Conservation (phyloP, 1,284 basidiomycete genomes). For the Ceratobasidium sp. region DNA sequence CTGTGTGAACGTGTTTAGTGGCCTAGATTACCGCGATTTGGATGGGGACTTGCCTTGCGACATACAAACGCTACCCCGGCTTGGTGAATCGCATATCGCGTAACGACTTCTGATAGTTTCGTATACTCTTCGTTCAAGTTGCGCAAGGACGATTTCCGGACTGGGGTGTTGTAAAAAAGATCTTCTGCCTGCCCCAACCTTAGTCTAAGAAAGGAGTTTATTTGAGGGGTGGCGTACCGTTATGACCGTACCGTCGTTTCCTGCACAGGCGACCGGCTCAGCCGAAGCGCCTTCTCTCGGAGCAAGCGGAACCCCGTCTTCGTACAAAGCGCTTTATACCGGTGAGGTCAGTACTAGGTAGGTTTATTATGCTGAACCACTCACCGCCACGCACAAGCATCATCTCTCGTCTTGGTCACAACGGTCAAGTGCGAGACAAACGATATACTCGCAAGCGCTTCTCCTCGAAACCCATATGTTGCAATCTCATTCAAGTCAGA, state of each 20-base stretch:
- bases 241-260: constrained; percentile 94
- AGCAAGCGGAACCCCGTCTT: constrained; percentile 78
- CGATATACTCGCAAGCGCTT: constrained; percentile 96
- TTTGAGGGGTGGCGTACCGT: too few relatives aligned
- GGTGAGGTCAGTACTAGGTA: neutral
- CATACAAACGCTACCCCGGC: constrained; percentile 88
- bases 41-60: constrained; percentile 83
- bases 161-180: constrained; percentile 95
- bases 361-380: neutral
- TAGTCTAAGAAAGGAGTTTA: constrained; percentile 8
- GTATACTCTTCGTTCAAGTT: constrained; percentile 93
- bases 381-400: constrained; percentile 79
- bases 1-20: constrained; percentile 65
- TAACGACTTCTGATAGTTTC: constrained; percentile 92
- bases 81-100: constrained; percentile 95
- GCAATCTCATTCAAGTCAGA: constrained; percentile 87
- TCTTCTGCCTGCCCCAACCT: constrained; percentile 81
- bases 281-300: constrained; percentile 73
- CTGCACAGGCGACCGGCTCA: constrained; percentile 91
- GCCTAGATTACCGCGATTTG: too few relatives aligned
- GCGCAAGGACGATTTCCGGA: constrained; percentile 87
- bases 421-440: constrained; percentile 93
- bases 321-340: constrained; percentile 76
- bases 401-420: constrained; percentile 86
- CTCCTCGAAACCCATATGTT: constrained; percentile 98